Evolutionary conservation across 176 grass and related monocot genomes (phyloP).

Genomic region (Oryza glaberrima): DNA sequence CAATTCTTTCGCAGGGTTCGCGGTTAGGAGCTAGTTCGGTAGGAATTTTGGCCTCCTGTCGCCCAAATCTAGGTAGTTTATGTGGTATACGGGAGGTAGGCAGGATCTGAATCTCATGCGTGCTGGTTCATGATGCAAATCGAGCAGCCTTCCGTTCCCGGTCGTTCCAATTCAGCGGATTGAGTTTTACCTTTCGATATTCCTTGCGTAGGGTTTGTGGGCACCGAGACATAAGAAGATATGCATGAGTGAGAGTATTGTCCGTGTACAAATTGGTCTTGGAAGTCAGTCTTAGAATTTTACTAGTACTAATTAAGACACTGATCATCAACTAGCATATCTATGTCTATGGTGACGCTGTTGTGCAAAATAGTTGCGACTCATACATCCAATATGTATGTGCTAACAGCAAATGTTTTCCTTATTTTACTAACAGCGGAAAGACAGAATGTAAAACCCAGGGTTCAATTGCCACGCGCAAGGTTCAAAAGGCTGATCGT

Average conservation of each 20-base stretch:
- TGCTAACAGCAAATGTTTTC: constrained; percentile 11
- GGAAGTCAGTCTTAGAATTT: constrained; percentile 10
- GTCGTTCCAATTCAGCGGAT: background rate
- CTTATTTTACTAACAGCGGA: constrained; percentile 42
- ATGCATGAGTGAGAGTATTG: background rate
- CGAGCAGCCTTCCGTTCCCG: background rate
- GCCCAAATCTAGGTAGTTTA: background rate
- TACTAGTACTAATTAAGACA: background rate
- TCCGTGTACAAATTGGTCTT: constrained; percentile 10
- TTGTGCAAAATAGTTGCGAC: background rate
- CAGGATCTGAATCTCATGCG: constrained; percentile 21
- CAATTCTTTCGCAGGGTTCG: background rate
- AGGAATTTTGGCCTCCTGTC: background rate
- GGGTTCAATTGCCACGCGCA: constrained; percentile 43
- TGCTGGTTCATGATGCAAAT: background rate
- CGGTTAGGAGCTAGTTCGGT: background rate
- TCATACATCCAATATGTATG: constrained; percentile 20
- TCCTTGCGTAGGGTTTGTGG: constrained; percentile 14
- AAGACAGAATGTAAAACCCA: constrained; percentile 37
- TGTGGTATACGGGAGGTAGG: background rate
- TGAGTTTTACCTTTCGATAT: background rate
- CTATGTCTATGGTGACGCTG: background rate
- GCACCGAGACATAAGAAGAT: background rate
- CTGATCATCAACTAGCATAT: background rate
- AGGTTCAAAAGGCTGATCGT: constrained; percentile 90